Evolutionary conservation across 2,329 filamentous ascomycete species (phyloP).

Genomic region (Microcyclospora pomicola): DNA sequence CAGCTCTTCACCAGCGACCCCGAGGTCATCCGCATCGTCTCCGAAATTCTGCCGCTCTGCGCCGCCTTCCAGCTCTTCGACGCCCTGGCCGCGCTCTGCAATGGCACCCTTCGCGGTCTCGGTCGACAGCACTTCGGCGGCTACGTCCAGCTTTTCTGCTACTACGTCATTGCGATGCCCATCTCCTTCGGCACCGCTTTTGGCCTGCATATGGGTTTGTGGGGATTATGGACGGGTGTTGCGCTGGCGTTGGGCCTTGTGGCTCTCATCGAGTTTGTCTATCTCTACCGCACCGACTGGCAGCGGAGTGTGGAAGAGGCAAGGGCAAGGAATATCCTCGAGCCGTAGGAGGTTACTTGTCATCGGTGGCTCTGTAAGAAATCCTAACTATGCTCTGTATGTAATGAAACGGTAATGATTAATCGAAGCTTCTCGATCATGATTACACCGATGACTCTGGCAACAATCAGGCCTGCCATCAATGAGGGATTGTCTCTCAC

Average conservation of each 20-base stretch:
- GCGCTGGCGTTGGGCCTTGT: constrained; percentile 50
- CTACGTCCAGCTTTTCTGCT: constrained; percentile 71
- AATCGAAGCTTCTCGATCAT: too few species aligned
- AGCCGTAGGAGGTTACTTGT: not conserved
- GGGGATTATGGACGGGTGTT: constrained; percentile 57
- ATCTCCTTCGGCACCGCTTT: constrained; percentile 68
- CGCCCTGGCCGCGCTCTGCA: constrained; percentile 60
- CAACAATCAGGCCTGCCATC: too few species aligned
- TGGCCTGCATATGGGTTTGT: constrained; percentile 58
- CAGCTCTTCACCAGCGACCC: constrained; percentile 56
- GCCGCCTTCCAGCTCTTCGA: constrained; percentile 86
- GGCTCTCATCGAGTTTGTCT: constrained; percentile 38
- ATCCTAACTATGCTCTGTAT: too few species aligned
- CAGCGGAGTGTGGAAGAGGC: constrained; percentile 45
- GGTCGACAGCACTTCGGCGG: constrained; percentile 80
- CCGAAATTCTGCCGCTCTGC: constrained; percentile 60
- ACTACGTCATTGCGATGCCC: constrained; percentile 73
- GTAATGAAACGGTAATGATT: too few species aligned
- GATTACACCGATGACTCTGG: too few species aligned
- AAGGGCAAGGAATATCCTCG: constrained; percentile 34
- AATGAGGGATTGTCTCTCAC: too few species aligned
- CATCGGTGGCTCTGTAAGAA: too few species aligned
- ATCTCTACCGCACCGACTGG: constrained; percentile 41
- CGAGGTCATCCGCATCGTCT: constrained; percentile 51
- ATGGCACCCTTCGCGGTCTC: constrained; percentile 72